Evolutionary conservation across 352 stramenopile genomes (phyloP).

Genomic region (Pythium pyrilobum): DNA sequence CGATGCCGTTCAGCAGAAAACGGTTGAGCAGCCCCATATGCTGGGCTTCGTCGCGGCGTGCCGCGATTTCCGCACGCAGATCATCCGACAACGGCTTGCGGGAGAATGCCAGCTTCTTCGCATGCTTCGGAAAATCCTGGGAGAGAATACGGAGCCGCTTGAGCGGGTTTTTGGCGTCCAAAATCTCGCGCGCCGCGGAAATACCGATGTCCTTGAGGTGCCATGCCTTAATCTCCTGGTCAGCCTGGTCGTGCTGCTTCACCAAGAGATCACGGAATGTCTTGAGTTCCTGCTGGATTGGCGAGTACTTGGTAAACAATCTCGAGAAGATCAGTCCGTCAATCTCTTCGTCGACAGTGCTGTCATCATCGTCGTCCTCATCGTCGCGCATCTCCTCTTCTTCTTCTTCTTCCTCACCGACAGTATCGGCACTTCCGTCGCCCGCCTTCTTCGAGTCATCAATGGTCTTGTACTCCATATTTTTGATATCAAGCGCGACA

Average conservation of each 20-base stretch:
- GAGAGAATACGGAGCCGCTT: conserved; percentile 71
- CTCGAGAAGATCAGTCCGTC: conserved; percentile 61
- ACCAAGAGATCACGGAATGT: conserved; percentile 48
- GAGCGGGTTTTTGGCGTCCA: conserved; percentile 73
- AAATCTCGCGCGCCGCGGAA: conserved; percentile 64
- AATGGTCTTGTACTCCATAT: conserved; percentile 97
- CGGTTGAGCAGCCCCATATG: conserved; percentile 44
- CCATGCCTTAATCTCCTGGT: conserved; percentile 69
- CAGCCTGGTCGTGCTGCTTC: conserved; percentile 33
- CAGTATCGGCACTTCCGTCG: conserved; percentile 18
- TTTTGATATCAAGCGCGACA: conserved; percentile 93
- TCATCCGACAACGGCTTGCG: conserved; percentile 45
- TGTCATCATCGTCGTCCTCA: conserved; percentile 31
- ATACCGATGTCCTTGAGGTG: conserved; percentile 88
- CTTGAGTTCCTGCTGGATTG: conserved; percentile 45
- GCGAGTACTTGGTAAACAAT: conserved; percentile 32
- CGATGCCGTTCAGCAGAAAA: conserved; percentile 87
- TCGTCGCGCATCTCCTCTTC: conserved; percentile 25
- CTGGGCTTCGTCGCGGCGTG: conserved; percentile 26
- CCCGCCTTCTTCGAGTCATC: conserved; percentile 82
- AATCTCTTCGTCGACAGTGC: conserved; percentile 50
- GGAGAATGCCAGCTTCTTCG: conserved; percentile 67
- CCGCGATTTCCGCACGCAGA: conserved; percentile 39
- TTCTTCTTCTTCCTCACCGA: conserved; percentile 25
- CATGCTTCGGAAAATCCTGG: conserved; percentile 88